Evolutionary conservation across 2,329 filamentous ascomycete species (phyloP).

Genomic region (Shiraia sp.): DNA sequence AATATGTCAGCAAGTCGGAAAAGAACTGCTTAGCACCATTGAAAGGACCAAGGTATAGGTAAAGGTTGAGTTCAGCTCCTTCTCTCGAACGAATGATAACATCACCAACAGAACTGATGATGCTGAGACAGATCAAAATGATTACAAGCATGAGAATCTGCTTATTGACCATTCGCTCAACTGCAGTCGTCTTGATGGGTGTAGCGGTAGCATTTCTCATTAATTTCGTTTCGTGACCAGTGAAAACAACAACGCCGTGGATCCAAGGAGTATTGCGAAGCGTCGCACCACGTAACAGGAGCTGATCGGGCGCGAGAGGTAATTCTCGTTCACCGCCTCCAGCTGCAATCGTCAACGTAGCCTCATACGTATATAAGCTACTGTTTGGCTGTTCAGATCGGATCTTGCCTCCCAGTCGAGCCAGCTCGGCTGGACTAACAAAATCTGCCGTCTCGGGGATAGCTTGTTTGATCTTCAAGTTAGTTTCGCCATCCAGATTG

Average conservation of each 20-base stretch:
- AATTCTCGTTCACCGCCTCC: constrained; percentile 93
- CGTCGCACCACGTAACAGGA: constrained; percentile 89
- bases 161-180: constrained; percentile 90
- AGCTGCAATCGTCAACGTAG: constrained; percentile 86
- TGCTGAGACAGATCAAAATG: constrained; percentile 80
- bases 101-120: constrained; percentile 90
- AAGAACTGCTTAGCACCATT: constrained; percentile 81
- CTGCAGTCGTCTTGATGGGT: constrained; percentile 95
- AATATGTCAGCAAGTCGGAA: constrained; percentile 95
- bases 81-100: constrained; percentile 72
- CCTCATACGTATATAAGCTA: constrained; percentile 97
- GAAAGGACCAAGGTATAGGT: constrained; percentile 67
- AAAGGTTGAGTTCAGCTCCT: constrained; percentile 64
- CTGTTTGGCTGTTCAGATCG: constrained; percentile 98
- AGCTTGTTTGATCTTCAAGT: constrained; percentile 97
- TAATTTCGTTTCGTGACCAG: constrained; percentile 95
- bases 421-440: constrained; percentile 84
- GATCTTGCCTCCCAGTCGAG: constrained; percentile 80
- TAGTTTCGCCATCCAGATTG: constrained; percentile 96
- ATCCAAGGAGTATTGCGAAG: constrained; percentile 97
- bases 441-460: constrained; percentile 88
- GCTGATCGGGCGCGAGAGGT: constrained; percentile 85
- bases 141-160: constrained; percentile 88
- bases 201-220: constrained; percentile 98
- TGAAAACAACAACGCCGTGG: constrained; percentile 94